Conservation (phyloP, 371 early-diverging fungal genomes). For the Actinomortierella wolfii region DNA sequence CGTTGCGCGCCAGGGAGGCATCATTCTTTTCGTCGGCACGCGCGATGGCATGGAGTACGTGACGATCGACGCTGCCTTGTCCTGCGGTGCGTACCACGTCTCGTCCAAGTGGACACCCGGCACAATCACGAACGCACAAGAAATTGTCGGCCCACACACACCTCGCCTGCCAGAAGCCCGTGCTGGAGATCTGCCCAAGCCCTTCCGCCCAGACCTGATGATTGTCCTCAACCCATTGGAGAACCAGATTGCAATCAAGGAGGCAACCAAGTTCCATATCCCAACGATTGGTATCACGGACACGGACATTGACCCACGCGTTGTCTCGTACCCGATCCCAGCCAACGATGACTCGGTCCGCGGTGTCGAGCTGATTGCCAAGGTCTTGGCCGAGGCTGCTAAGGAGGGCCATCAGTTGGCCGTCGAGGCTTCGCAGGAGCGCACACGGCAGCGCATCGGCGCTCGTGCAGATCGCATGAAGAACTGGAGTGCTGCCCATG, state of each 20-base stretch:
- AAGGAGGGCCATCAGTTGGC: slow-evolving; percentile 60
- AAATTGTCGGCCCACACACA: slow-evolving; percentile 67
- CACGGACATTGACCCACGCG: slow-evolving; percentile 89
- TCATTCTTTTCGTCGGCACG: slow-evolving; percentile 90
- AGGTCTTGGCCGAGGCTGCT: slow-evolving; percentile 80
- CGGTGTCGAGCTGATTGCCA: slow-evolving; percentile 85
- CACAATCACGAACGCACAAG: slow-evolving; percentile 85
- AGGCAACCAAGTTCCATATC: slow-evolving; percentile 80
- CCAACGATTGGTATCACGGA: slow-evolving; percentile 94
- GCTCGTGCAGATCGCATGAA: slow-evolving; percentile 40
- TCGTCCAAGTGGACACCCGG: slow-evolving; percentile 88
- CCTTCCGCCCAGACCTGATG: slow-evolving; percentile 88
- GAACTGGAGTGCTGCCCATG: slow-evolving; percentile 12
- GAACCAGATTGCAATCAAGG: slow-evolving; percentile 80
- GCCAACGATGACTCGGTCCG: slow-evolving; percentile 92
- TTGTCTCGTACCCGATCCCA: slow-evolving; percentile 94
- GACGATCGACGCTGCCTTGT: slow-evolving; percentile 82
- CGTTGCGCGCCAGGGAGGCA: slow-evolving; percentile 81
- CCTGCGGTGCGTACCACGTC: slow-evolving; percentile 81
- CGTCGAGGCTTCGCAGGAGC: slow-evolving; percentile 15
- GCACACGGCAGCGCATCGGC: slow-evolving; percentile 28
- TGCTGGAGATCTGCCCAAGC: slow-evolving; percentile 54
- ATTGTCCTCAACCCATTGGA: slow-evolving; percentile 86
- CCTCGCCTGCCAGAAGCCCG: slow-evolving; percentile 58
- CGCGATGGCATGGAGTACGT: slow-evolving; percentile 68